These are phyloP conservation scores for Fusarium sp. DNA, from an alignment of 2,329 filamentous ascomycete genomes.

Conservation along the genomic window DNA sequence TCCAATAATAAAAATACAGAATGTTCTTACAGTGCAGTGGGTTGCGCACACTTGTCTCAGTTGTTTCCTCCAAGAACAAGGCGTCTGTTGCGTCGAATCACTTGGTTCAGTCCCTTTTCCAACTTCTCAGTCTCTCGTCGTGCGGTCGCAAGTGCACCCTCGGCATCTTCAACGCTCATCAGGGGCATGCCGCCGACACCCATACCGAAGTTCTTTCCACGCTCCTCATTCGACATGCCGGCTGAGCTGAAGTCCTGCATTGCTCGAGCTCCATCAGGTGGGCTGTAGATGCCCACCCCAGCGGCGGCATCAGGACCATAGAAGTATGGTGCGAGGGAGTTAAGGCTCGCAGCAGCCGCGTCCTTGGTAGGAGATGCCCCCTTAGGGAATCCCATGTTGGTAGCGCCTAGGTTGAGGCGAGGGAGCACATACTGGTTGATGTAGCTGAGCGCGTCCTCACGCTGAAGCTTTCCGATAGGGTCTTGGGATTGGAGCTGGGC, in stretches of 20 bases:
- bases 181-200: conserved; percentile 62
- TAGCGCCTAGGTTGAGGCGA: conserved; percentile 66
- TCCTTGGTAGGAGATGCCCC: conserved; percentile 57
- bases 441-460: conserved; percentile 75
- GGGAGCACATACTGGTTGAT: conserved; percentile 78
- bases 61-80: conserved; percentile 59
- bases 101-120: conserved; percentile 71
- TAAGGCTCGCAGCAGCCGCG: conserved; percentile 64
- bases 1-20: neutral
- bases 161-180: conserved; percentile 74
- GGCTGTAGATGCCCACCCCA: conserved; percentile 60
- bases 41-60: conserved; percentile 21
- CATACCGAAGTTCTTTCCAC: conserved; percentile 50
- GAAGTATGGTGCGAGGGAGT: conserved; percentile 69
- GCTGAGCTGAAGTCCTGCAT: conserved; percentile 53
- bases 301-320: conserved; percentile 62
- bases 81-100: conserved; percentile 71
- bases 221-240: conserved; percentile 49
- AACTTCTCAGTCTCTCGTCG: conserved; percentile 72
- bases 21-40: neutral
- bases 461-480: conserved; percentile 74
- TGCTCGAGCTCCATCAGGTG: conserved; percentile 54
- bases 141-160: conserved; percentile 65
- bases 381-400: conserved; percentile 60
- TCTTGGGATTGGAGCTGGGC: conserved; percentile 65